Conservation (phyloP, 2,329 filamentous ascomycete species). For the Aphanocladium album region DNA sequence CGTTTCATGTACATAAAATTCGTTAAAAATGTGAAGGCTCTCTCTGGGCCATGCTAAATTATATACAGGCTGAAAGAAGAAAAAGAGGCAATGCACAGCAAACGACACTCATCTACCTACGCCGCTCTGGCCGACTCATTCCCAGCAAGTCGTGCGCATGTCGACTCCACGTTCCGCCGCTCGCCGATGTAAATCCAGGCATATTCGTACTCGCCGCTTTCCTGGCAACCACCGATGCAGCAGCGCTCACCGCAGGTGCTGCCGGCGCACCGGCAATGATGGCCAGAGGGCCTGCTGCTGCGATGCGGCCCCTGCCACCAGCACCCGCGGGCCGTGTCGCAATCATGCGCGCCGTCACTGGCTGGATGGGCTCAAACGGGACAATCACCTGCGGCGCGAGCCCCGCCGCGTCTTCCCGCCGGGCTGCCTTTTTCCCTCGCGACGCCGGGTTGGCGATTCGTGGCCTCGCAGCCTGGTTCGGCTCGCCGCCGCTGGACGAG, state of each 20-base stretch:
- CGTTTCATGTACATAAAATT: background rate
- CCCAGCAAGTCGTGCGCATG: conserved; percentile 65
- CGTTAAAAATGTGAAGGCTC: background rate
- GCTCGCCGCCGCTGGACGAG: background rate
- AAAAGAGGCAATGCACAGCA: background rate
- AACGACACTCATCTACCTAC: background rate
- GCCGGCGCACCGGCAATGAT: background rate
- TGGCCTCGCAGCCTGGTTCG: conserved; percentile 5
- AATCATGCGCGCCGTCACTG: background rate
- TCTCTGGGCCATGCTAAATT: background rate
- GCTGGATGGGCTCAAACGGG: conserved; percentile 26
- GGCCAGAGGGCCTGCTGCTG: background rate
- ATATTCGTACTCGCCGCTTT: conserved; percentile 16
- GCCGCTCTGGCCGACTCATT: conserved; percentile 45
- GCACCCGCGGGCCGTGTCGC: background rate
- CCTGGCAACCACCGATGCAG: background rate
- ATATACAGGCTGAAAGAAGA: background rate
- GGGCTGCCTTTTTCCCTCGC: conserved; percentile 48
- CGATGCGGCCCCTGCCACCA: background rate
- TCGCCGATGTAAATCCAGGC: conserved; percentile 44
- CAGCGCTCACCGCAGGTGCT: conserved; percentile 4
- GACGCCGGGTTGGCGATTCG: conserved; percentile 44
- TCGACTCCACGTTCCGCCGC: conserved; percentile 62
- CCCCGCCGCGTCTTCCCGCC: conserved; percentile 46
- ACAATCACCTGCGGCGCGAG: conserved; percentile 39